Conservation (phyloP, 2,329 filamentous ascomycete species). For the Tolypocladium tropicale region DNA sequence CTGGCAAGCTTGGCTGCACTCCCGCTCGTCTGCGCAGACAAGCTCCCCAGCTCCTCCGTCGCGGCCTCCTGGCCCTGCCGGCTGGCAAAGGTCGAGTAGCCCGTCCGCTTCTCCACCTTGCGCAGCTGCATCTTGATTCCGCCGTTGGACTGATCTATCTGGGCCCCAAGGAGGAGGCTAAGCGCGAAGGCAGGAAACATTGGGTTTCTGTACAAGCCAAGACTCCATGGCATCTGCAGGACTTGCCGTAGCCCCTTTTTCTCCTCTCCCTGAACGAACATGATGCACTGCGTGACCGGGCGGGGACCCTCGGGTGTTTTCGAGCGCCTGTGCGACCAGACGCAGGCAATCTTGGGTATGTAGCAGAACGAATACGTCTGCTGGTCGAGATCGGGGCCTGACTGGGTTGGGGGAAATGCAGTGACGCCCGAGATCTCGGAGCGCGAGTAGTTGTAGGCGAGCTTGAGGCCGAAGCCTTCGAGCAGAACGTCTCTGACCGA, state of each 20-base stretch:
- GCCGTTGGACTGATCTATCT: constrained; percentile 21
- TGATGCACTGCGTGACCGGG: constrained; percentile 17
- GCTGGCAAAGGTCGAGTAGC: constrained; percentile 21
- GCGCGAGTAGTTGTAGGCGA: constrained; percentile 22
- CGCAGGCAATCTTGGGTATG: constrained; percentile 25
- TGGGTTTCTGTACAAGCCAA: constrained; percentile 13
- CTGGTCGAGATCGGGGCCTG: constrained; percentile 1
- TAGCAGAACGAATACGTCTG: constrained; percentile 23
- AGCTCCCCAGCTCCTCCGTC: constrained; percentile 16
- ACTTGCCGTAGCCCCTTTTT: constrained; percentile 12
- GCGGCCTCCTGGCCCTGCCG: constrained; percentile 15
- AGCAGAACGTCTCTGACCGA: constrained; percentile 10
- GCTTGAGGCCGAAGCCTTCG: constrained; percentile 15
- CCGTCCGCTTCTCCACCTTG: constrained; percentile 24
- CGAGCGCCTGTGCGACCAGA: constrained; percentile 22
- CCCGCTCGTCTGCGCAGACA: constrained; percentile 24
- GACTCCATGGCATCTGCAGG: constrained; percentile 17
- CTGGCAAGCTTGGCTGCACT: constrained; percentile 26
- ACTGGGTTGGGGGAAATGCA: constrained; percentile 10
- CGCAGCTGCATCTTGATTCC: constrained; percentile 21
- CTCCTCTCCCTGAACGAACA: constrained; percentile 18
- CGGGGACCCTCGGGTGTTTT: neutral
- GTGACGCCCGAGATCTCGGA: constrained; percentile 23
- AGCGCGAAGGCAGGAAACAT: constrained; percentile 26
- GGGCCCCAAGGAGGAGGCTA: constrained; percentile 20